Conservation (phyloP, 305 asterid species). For the Coffea humblotiana region DNA sequence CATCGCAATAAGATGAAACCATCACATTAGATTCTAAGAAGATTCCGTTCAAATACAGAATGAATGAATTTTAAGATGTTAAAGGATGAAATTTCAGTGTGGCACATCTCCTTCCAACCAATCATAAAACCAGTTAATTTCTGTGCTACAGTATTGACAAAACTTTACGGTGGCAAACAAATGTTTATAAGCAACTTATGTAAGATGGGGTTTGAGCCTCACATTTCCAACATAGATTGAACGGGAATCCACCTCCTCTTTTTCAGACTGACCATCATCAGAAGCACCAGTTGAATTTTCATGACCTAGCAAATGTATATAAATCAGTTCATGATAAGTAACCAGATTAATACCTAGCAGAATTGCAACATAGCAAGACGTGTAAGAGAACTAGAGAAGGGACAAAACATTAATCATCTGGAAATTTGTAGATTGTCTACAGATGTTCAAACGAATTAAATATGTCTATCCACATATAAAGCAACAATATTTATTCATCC, state of each 20-base stretch:
- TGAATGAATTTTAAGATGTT: neutral
- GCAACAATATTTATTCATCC: neutral
- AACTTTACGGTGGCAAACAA: conserved; percentile 15
- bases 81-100: neutral
- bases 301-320: neutral
- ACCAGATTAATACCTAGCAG: conserved; percentile 8
- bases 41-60: neutral
- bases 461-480: neutral
- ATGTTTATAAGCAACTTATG: neutral
- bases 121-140: neutral
- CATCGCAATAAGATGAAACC: neutral
- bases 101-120: neutral
- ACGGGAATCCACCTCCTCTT: conserved; percentile 86
- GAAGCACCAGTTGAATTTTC: conserved; percentile 52
- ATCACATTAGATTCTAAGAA: neutral
- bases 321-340: conserved; percentile 2
- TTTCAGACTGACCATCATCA: conserved; percentile 65
- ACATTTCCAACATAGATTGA: conserved; percentile 94
- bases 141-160: neutral
- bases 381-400: neutral
- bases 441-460: neutral
- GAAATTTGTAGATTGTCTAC: neutral
- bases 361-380: neutral
- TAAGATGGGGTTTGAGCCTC: conserved; percentile 43
- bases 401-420: neutral